Evolutionary conservation across 176 grass and related monocot species (phyloP), one percentile per base, ranked within the genome.

Genomic region (Carex myosuroides): DNA sequence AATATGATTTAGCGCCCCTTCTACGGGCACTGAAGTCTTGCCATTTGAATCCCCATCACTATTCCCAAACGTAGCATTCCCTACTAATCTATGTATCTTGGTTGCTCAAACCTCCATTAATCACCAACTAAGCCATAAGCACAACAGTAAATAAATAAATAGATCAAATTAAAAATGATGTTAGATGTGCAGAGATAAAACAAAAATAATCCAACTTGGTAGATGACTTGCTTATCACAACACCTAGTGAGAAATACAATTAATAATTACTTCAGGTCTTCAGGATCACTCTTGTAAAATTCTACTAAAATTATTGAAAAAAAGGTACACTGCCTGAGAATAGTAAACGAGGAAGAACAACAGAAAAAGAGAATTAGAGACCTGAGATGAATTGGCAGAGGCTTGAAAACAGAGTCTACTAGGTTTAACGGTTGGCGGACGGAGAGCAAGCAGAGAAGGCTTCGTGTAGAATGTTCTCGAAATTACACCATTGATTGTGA

Each of bases 331-430:
- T 16, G 8, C 81, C 8, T 62, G 37, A 39, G 13, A 13, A 11
- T 72, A 20, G 17, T 32, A 66, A 55, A 55, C 22, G 42, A 50
- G 6, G 13, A 17, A 17, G 60, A 79, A 64, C 18, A 24, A 21
- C 39, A 58, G 14, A 52, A 9, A 57, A 29, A 17, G 39, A 22
- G n/a, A 52, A 46, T 30, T 16, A 16, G 20, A 17, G 66, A 97
- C 94, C 94, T 91, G 90, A 42, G 90, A 94, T 32, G 92, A 94
- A 41, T 81, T 90, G 39, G 69, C 87, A 5, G 85, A 87, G 3
- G 85, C 44, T 37, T 92, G 94, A 66, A 97, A 37, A 89, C 87
- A 90, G 46, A 94, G 87, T 41, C 85, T 85, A 75, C 79, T 84
- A 66, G 90, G 87, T 67, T 62, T 86, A 65, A 60, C 79, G 17